A percentile compares a stretch with the other conserved stretches of the same genome.
Evolutionary conservation across 1,284 basidiomycete species (phyloP).

Genomic region (Violaceomyces palustris): DNA sequence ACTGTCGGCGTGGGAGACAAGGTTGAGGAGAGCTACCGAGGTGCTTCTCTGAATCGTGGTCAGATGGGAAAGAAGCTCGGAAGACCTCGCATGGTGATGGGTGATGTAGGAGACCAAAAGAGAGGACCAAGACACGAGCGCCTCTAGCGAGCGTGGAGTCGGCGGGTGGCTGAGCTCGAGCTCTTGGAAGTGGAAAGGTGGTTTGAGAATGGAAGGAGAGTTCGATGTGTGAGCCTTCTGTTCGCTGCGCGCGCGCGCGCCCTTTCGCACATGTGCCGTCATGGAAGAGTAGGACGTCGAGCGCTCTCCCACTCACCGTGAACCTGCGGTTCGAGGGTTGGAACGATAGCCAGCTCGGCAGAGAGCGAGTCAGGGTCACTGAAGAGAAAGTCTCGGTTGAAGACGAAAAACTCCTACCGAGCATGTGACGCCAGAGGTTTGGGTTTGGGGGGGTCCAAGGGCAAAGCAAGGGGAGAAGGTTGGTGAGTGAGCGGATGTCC

Average conservation of each 20-base stretch:
- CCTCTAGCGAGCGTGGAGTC: constrained; percentile 34
- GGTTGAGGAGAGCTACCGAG: constrained; percentile 39
- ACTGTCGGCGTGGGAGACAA: constrained; percentile 39
- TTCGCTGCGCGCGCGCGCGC: no score
- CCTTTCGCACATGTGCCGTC: no score
- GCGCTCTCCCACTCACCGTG: not conserved
- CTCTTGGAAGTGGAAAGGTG: no score
- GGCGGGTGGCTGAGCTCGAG: constrained; percentile 28
- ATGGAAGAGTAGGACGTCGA: no score
- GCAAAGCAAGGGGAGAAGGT: no score
- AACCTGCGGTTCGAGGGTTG: constrained; percentile 12
- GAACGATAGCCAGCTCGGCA: constrained; percentile 30
- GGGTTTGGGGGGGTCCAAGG: no score
- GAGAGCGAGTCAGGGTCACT: constrained; percentile 38
- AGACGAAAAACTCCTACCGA: constrained; percentile 46
- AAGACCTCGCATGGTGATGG: constrained; percentile 4
- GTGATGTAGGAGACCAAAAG: constrained; percentile 8
- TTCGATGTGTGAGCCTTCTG: no score
- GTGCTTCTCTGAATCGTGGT: constrained; percentile 37
- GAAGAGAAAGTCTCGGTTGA: constrained; percentile 47
- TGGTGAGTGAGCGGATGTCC: no score
- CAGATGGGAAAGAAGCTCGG: constrained; percentile 21
- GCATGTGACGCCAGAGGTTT: no score
- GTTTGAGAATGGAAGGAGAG: no score
- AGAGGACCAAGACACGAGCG: constrained; percentile 32